Conservation (phyloP, 129 eudicot species). For the Scalesia atractyloides region DNA sequence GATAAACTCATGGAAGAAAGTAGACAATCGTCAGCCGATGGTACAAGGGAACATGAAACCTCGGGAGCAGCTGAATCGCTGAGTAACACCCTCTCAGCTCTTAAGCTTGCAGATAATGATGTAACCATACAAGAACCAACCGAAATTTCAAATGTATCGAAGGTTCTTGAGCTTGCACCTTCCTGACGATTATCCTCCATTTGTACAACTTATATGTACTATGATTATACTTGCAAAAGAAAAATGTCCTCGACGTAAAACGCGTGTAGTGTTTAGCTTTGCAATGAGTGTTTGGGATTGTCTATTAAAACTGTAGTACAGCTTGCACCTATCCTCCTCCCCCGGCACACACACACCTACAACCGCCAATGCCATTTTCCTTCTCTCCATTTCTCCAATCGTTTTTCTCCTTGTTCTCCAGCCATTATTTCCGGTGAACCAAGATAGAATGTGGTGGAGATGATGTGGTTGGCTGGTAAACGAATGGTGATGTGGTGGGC, state of each 20-base stretch:
- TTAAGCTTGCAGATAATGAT: slow-evolving; percentile 43
- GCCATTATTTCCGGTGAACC: no score
- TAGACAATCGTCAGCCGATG: slow-evolving; percentile 28
- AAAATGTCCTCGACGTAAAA: not conserved
- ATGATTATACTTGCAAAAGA: not conserved
- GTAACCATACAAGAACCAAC: slow-evolving; percentile 14
- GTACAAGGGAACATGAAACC: slow-evolving; percentile 20
- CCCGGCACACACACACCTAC: no score
- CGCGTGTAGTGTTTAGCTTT: not conserved
- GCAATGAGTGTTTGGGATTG: not conserved
- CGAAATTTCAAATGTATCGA: slow-evolving; percentile 14
- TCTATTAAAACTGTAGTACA: not conserved
- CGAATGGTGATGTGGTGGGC: no score
- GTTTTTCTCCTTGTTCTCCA: no score
- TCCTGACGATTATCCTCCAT: slow-evolving; percentile 20
- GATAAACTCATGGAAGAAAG: slow-evolving; percentile 52
- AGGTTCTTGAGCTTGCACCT: slow-evolving; percentile 35
- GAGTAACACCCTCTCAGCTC: slow-evolving; percentile 49
- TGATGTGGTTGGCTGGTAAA: no score
- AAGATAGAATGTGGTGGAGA: no score
- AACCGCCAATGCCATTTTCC: no score
- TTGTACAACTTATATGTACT: not conserved
- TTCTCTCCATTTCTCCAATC: no score
- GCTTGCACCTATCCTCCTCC: no score
- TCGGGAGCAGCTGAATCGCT: slow-evolving; percentile 42